These are phyloP conservation scores for Gossypium herbaceum DNA, from an alignment of 345 rosid genomes.

Conservation along the genomic window DNA sequence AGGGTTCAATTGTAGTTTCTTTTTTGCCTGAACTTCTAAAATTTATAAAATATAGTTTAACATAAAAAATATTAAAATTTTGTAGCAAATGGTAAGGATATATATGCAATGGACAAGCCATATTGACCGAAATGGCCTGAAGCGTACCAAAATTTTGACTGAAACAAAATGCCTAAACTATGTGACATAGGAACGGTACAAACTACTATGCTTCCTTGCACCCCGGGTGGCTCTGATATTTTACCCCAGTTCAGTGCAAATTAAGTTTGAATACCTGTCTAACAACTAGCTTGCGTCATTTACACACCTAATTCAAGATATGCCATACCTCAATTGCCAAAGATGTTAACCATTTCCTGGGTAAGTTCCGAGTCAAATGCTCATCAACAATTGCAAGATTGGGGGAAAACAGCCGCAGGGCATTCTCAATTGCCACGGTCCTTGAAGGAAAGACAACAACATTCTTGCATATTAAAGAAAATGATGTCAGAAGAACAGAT, in stretches of 20 bases:
- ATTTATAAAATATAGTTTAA: too few species aligned
- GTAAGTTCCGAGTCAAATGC: conserved; percentile 71
- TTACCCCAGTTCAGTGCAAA: neutral
- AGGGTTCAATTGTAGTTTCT: too few species aligned
- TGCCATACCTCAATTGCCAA: conserved; percentile 67
- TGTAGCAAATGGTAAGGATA: too few species aligned
- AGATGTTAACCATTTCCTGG: conserved; percentile 82
- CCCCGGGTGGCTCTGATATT: too few species aligned
- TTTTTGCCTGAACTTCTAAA: too few species aligned
- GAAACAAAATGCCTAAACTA: too few species aligned
- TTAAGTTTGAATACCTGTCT: neutral
- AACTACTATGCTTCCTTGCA: too few species aligned
- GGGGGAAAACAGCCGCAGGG: conserved; percentile 80
- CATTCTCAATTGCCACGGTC: conserved; percentile 80
- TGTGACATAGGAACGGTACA: too few species aligned
- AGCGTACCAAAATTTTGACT: too few species aligned
- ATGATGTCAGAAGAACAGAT: conserved; percentile 26
- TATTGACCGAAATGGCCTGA: too few species aligned
- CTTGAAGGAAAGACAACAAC: conserved; percentile 88
- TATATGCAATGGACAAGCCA: too few species aligned
- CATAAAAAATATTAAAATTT: too few species aligned
- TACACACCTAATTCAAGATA: conserved; percentile 3
- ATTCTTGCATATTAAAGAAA: conserved; percentile 51
- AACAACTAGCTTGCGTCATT: neutral
- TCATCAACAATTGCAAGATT: conserved; percentile 88